phyloP scores from a whole-genome alignment of 106 monocot species.

The Agapanthus africanus region DNA sequence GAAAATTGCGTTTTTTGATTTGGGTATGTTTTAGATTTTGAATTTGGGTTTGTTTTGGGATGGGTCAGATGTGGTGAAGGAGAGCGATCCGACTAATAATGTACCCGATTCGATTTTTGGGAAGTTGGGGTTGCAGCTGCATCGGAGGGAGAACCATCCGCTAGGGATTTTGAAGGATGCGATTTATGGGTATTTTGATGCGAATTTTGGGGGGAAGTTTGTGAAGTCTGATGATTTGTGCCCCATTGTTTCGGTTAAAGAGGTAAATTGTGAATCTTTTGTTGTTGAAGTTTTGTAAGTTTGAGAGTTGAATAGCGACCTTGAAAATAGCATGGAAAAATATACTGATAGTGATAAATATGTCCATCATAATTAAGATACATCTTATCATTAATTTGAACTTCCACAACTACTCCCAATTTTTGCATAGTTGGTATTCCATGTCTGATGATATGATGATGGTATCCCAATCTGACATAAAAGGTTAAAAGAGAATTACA shows the following conservation, averaged over 20 bases:
- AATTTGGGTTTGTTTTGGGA: slow-evolving; percentile 1
- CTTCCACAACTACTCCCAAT: too few species aligned
- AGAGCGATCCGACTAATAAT: slow-evolving; percentile 80
- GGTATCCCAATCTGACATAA: too few species aligned
- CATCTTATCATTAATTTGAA: too few species aligned
- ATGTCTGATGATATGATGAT: too few species aligned
- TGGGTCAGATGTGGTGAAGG: slow-evolving; percentile 80
- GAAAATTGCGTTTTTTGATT: slow-evolving; percentile 18
- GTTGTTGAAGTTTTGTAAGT: background rate
- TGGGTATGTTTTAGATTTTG: slow-evolving; percentile 3
- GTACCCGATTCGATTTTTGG: slow-evolving; percentile 81
- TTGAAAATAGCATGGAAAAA: too few species aligned
- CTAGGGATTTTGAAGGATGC: slow-evolving; percentile 87
- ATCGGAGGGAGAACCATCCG: slow-evolving; percentile 78
- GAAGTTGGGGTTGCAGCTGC: slow-evolving; percentile 90
- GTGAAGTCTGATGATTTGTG: slow-evolving; percentile 83
- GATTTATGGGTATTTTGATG: slow-evolving; percentile 84
- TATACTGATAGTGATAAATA: too few species aligned
- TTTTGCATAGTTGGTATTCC: too few species aligned
- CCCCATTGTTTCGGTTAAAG: slow-evolving; percentile 75
- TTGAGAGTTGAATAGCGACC: too few species aligned
- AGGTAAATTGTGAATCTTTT: slow-evolving; percentile 27
- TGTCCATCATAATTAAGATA: too few species aligned
- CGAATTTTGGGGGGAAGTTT: slow-evolving; percentile 39
- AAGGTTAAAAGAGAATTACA: too few species aligned